Base-by-base conservation (phyloP, 805 yeast species). In the Pichia heedii region DNA sequence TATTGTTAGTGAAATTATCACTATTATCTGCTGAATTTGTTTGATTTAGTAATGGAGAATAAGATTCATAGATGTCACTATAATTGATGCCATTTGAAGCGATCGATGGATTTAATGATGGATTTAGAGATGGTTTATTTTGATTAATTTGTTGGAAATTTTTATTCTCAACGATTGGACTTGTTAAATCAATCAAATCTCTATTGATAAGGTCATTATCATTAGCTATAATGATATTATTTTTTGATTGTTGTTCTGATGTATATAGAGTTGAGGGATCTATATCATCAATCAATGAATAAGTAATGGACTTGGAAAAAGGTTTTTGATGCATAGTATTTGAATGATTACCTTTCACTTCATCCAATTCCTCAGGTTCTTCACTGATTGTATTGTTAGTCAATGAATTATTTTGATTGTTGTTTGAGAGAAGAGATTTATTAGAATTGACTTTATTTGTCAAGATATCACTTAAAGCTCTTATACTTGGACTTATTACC, bases 401-500 rank as follows among this genome's bases (percentile, higher is more conserved):
- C 7, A 32, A 32, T 32, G 19, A 29, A 12, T 29, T 10, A 29
- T 15, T 32, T 15, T 45, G 8, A 50, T 52, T 7, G 42, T 20
- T 5, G 34, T 26, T 19, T 33, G 24, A 27, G 42, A 32, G 11
- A 4, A n/a, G n/a, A n/a, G n/a, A 20, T 24, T 10, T 26, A 16
- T 9, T 41, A 3, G 39, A 36, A 15, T 36, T 38, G 11, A 55
- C 50, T 41, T 62, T 63, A 26, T 50, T 48, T 27, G 57, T 60
- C 22, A 63, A 46, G 19, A 65, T 59, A 33, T 55, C 60, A 38
- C 58, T 61, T 30, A 65, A 45, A 5, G 64, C 62, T 43, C 57
- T 62, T 33, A 65, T 50, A 45, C 68, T 63, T 22, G 69, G 69
- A 46, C 68, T 63, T 32, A 55, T 58, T 2, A 57, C 50, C 54